A percentile compares a stretch with the other conserved stretches of the same genome.
Evolutionary conservation across 2,329 filamentous ascomycete species (phyloP).

Genomic region (Colletotrichum camelliae): DNA sequence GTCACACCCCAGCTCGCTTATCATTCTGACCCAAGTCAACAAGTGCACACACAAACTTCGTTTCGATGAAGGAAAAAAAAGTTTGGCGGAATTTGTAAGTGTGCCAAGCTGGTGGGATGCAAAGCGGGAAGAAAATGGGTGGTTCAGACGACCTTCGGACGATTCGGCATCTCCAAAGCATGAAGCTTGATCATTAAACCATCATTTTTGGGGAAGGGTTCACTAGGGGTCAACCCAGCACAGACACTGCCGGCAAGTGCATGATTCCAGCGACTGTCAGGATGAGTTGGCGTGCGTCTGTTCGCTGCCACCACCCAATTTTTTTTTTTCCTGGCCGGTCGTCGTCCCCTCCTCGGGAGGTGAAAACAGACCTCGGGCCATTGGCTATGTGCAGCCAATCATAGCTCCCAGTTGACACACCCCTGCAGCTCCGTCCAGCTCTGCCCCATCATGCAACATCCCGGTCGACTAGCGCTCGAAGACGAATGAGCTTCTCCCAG

Average conservation of each 20-base stretch:
- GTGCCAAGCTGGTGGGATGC: neutral
- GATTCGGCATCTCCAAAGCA: constrained; percentile 1
- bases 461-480: neutral
- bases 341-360: neutral
- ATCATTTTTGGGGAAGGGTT: neutral
- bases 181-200: constrained; percentile 5
- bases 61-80: neutral
- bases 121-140: neutral
- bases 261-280: neutral
- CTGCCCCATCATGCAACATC: constrained; percentile 12
- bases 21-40: neutral
- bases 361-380: constrained; percentile 14
- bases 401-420: neutral
- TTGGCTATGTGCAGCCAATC: neutral
- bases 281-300: constrained; percentile 12
- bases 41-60: neutral
- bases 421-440: constrained; percentile 19
- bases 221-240: neutral
- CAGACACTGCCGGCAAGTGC: neutral
- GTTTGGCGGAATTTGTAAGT: neutral
- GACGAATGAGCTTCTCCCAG: constrained; percentile 15
- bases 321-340: neutral
- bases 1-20: neutral
- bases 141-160: constrained; percentile 19
- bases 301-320: neutral